Conservation (phyloP, 805 yeast genomes). For the Maudiozyma serrabonitensis region DNA sequence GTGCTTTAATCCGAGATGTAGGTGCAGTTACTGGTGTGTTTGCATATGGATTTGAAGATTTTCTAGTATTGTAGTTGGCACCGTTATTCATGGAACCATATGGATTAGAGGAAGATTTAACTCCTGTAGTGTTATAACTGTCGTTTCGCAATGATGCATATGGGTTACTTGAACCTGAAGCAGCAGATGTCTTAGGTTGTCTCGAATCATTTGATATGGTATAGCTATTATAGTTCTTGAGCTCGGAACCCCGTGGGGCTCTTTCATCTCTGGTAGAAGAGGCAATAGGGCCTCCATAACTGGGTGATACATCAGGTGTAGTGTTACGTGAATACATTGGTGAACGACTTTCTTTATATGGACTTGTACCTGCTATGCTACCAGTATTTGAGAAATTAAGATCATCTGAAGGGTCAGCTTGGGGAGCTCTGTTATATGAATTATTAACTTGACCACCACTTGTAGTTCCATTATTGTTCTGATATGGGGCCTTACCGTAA, state of each 20-base stretch:
- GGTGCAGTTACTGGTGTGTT: background rate
- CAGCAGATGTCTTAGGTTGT: background rate
- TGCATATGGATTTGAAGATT: constrained; percentile 5
- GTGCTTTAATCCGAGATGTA: background rate
- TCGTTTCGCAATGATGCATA: constrained; percentile 4
- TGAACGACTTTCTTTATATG: constrained; percentile 1
- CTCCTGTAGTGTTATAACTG: background rate
- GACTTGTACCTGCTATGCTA: background rate
- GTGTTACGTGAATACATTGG: background rate
- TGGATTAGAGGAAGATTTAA: constrained; percentile 1
- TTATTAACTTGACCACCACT: background rate
- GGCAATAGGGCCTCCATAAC: background rate
- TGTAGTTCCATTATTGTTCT: background rate
- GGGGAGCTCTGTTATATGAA: background rate
- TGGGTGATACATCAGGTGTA: background rate
- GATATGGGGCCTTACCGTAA: background rate
- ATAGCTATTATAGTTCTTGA: background rate
- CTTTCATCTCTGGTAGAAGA: background rate
- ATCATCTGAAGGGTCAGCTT: background rate
- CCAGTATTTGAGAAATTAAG: background rate
- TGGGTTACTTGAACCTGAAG: constrained; percentile 1
- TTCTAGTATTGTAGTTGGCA: background rate
- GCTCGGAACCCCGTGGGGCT: background rate
- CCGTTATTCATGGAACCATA: constrained; percentile 5
- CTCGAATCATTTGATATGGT: background rate